Evolutionary conservation across 1,139 yeast genomes (phyloP).

Genomic region (Debaryomyces singareniensis): DNA sequence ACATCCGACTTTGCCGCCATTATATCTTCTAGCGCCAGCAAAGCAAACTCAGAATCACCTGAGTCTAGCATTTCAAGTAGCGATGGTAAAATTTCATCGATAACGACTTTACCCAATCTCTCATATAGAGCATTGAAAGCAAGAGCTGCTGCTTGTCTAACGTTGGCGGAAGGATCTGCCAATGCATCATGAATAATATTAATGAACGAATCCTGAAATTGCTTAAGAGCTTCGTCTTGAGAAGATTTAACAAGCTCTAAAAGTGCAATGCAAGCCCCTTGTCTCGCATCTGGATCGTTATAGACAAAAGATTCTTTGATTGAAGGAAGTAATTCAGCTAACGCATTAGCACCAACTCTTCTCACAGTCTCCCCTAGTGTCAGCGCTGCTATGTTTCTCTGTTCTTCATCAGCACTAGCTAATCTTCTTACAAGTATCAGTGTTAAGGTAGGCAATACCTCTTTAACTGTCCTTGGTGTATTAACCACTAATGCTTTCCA

Average conservation of each 20-base stretch:
- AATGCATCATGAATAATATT: conserved; percentile 73
- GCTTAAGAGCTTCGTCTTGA: conserved; percentile 51
- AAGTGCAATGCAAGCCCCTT: conserved; percentile 94
- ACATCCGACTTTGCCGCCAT: conserved; percentile 88
- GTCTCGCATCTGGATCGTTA: conserved; percentile 73
- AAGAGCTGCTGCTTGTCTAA: conserved; percentile 85
- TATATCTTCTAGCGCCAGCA: conserved; percentile 84
- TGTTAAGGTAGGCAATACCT: conserved; percentile 80
- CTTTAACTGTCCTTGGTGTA: conserved; percentile 94
- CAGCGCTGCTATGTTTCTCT: conserved; percentile 85
- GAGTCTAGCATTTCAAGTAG: conserved; percentile 66
- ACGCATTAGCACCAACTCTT: conserved; percentile 87
- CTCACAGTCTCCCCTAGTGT: conserved; percentile 94
- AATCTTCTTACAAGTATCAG: conserved; percentile 73
- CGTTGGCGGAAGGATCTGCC: conserved; percentile 64
- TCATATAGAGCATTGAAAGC: conserved; percentile 87
- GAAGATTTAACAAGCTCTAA: conserved; percentile 80
- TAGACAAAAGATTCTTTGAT: conserved; percentile 61
- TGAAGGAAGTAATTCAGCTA: conserved; percentile 80
- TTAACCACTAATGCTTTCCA: conserved; percentile 97
- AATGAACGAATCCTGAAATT: conserved; percentile 66
- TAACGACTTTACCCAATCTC: conserved; percentile 75
- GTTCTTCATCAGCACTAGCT: conserved; percentile 73
- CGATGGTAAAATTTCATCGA: conserved; percentile 84
- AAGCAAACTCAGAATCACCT: conserved; percentile 66